phyloP scores from a whole-genome alignment of 164 flowering plant species.

The grape (Vitis vinifera) region ASM3070453v1 NC_081810.1:671501-672000 shows the following conservation, averaged over 20 bases:
- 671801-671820: too few relatives aligned
- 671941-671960: conserved; percentile 78
- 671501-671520: conserved; percentile 74
- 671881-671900: neutral
- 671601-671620: conserved; percentile 48
- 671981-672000: conserved; percentile 86
- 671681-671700: conserved; percentile 68
- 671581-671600: conserved; percentile 52
- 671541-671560: conserved; percentile 69
- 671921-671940: conserved; percentile 54
- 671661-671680: conserved; percentile 67
- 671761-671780: neutral
- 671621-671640: conserved; percentile 44
- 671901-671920: conserved; percentile 57
- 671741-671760: neutral
- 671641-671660: conserved; percentile 45
- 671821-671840: too few relatives aligned
- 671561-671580: conserved; percentile 60
- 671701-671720: conserved; percentile 47
- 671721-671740: neutral
- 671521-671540: conserved; percentile 76
- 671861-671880: neutral
- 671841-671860: too few relatives aligned
- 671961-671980: conserved; percentile 89
- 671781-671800: too few relatives aligned